Conservation (phyloP, 2,329 filamentous ascomycete genomes). For the Exophiala sp. region DNA sequence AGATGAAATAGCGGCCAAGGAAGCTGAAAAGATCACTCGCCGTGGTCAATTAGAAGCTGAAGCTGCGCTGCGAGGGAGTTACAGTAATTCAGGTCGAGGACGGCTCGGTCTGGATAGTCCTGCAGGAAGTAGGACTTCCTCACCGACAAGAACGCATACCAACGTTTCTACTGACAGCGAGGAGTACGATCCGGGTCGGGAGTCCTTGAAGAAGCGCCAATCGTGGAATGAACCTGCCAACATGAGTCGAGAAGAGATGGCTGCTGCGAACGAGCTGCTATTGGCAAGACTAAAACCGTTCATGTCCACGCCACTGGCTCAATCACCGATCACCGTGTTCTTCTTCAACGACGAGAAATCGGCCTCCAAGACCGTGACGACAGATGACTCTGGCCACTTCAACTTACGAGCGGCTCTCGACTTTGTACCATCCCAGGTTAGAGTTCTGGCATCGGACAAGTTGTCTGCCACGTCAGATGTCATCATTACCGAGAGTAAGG, state of each 20-base stretch:
- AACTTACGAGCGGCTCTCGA: slow-evolving; percentile 73
- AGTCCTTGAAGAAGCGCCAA: slow-evolving; percentile 44
- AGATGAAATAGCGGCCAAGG: slow-evolving; percentile 65
- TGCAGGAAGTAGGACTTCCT: slow-evolving; percentile 26
- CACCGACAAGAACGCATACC: slow-evolving; percentile 19
- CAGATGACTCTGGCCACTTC: slow-evolving; percentile 89
- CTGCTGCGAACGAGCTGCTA: slow-evolving; percentile 77
- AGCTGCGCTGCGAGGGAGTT: slow-evolving; percentile 66
- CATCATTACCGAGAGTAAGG: slow-evolving; percentile 69
- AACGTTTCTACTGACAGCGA: slow-evolving; percentile 21
- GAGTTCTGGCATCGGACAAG: slow-evolving; percentile 80
- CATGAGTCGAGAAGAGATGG: slow-evolving; percentile 72
- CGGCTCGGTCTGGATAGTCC: slow-evolving; percentile 38
- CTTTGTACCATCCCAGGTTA: slow-evolving; percentile 85
- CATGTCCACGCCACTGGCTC: slow-evolving; percentile 74
- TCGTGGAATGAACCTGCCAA: slow-evolving; percentile 54
- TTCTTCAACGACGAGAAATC: slow-evolving; percentile 87
- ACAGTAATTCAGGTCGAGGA: slow-evolving; percentile 42
- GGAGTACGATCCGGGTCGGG: slow-evolving; percentile 31
- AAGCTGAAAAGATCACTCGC: slow-evolving; percentile 73
- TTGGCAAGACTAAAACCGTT: slow-evolving; percentile 88
- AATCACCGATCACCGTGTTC: slow-evolving; percentile 81
- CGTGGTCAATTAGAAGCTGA: slow-evolving; percentile 69
- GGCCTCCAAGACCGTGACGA: slow-evolving; percentile 77
- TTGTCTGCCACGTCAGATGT: slow-evolving; percentile 79